Base-by-base conservation (phyloP, 768 basidiomycete species). In the Suillus decipiens region DNA sequence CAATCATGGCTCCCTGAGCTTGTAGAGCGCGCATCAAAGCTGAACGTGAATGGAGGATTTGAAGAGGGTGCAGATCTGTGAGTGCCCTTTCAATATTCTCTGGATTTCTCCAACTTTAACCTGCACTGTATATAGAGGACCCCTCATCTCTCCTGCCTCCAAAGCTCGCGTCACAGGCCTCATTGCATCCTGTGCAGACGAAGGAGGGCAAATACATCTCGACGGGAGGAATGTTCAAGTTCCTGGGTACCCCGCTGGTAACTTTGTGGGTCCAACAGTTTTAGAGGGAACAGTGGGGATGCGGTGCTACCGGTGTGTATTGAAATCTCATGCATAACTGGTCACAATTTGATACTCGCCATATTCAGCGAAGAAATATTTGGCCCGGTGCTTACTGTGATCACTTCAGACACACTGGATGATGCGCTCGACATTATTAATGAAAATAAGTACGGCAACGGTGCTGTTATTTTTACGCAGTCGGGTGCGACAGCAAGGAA, bases 391-490 rank as follows among this genome's bases (percentile, higher is more conserved):
- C 81, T 99, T 34, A 80, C 89, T 11, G 81, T 96, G 61, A 71
- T 98, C 61, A 82, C 84, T 55, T 92, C 89, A 6, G 87, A 95
- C 39, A 93, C 89, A 0, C 79, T 99, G 48, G 95, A 98, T 65
- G 93, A 96, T 63, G 96, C 95, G 14, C 82, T 98, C 63, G 85
- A 86, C 48, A 87, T 96, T 64, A 89, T 99, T 76, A 99, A 99
- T 78, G 77, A 81, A 64, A 98, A 97, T 78, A 82, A 77, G 67
- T 99, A 97, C 73, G 92, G 96, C 9, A 99, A 99, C 69, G 96
- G 96, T 36, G 87, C 95, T 36, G 92, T 95, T 24, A 93, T 97
- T 73, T 99, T 98, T 75, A 99, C 96, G 24, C 93, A 97, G 77
- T 93, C 90, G 15, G 97, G 96, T 17, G 93, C 96, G 39, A 94